A percentile compares a stretch with the other conserved stretches of the same genome.
Conservation (phyloP, 2,329 filamentous ascomycete genomes). For the Trichoderma brevicompactum region DNA sequence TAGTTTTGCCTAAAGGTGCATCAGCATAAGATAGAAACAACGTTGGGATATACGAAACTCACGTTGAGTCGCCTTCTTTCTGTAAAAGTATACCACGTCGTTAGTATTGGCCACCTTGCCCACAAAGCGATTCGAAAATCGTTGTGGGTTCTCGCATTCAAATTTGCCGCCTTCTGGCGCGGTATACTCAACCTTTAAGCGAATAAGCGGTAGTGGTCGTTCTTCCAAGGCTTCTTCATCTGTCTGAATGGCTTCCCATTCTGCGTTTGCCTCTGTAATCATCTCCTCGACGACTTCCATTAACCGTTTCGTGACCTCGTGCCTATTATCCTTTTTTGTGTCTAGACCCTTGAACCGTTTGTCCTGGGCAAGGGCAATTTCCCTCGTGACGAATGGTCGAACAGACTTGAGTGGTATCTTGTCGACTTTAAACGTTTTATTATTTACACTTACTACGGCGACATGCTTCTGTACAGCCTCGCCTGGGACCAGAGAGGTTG, state of each 20-base stretch:
- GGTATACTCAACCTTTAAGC: conserved; percentile 88
- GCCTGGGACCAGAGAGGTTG: conserved; percentile 86
- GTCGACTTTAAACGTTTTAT: conserved; percentile 78
- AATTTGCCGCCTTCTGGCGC: conserved; percentile 83
- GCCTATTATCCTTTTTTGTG: conserved; percentile 80
- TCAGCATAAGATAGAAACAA: neutral
- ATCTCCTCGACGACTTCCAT: conserved; percentile 81
- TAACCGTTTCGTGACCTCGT: conserved; percentile 76
- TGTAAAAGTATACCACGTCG: conserved; percentile 90
- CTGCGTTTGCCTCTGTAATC: conserved; percentile 79
- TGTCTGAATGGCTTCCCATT: conserved; percentile 81
- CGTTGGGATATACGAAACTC: conserved; percentile 26
- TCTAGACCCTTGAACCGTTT: conserved; percentile 77
- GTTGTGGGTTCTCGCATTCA: conserved; percentile 91
- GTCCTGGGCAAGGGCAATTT: conserved; percentile 78
- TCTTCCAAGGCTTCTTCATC: conserved; percentile 62
- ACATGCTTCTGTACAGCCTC: conserved; percentile 93
- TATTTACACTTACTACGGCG: conserved; percentile 80
- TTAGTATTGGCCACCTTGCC: conserved; percentile 92
- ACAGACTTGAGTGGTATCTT: conserved; percentile 85
- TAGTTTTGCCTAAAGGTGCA: conserved; percentile 40
- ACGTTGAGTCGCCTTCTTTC: conserved; percentile 72
- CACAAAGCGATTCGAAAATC: conserved; percentile 90
- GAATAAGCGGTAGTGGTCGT: conserved; percentile 78
- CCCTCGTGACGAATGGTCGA: conserved; percentile 84